A percentile compares a stretch with the other conserved stretches of the same genome.
phyloP scores from a whole-genome alignment of 2,329 filamentous ascomycete species.

The Pseudomassariella vexata region DNA sequence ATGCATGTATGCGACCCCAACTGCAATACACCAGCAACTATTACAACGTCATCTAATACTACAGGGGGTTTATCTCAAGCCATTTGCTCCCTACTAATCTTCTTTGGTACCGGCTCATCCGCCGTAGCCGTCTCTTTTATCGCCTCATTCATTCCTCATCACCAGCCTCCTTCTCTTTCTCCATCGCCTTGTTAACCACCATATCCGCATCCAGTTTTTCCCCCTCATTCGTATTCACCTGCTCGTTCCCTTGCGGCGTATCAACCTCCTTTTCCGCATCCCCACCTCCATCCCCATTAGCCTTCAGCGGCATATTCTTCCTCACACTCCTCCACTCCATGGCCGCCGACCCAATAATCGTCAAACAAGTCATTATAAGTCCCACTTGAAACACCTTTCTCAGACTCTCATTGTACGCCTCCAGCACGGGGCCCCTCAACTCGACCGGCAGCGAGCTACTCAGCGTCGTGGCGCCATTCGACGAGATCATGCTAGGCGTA shows the following conservation, averaged over 20 bases:
- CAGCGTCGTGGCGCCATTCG: conserved; percentile 24
- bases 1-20: neutral
- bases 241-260: neutral
- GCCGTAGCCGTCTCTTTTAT: conserved; percentile 2
- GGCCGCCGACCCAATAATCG: conserved; percentile 45
- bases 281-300: conserved; percentile 1
- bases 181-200: neutral
- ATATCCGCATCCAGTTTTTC: conserved; percentile 1
- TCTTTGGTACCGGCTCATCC: conserved; percentile 1
- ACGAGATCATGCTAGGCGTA: conserved; percentile 17
- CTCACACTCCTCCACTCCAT: conserved; percentile 56
- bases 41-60: too few species aligned
- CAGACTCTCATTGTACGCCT: conserved; percentile 57
- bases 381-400: conserved; percentile 55
- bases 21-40: neutral
- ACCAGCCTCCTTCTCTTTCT: neutral
- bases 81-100: neutral
- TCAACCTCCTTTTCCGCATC: conserved; percentile 13
- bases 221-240: conserved; percentile 1
- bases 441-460: conserved; percentile 12
- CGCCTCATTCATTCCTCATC: neutral
- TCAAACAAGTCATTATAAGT: conserved; percentile 46
- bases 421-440: conserved; percentile 19
- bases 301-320: conserved; percentile 17
- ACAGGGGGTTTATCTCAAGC: conserved; percentile 2